Base-by-base conservation (phyloP, 2,329 filamentous ascomycete species). In the Colletotrichum lentis region DNA sequence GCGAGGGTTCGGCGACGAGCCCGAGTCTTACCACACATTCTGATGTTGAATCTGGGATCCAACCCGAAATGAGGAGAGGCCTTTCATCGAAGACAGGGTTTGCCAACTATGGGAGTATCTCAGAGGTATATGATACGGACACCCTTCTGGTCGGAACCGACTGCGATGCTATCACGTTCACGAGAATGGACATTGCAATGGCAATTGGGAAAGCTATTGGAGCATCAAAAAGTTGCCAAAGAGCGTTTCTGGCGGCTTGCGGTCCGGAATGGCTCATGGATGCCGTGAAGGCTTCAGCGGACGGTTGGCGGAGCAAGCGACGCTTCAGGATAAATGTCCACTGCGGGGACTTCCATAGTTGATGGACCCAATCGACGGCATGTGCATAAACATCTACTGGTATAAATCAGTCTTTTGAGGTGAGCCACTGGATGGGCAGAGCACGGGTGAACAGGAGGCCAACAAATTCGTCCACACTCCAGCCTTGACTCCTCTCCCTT, bases 251-350 rank as follows among this genome's bases (percentile, higher is more conserved):
- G 14, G 62, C 54, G 12, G 27, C 54, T 7, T 64, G 62, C 8
- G 62, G 62, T 10, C 62, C 62, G n/a, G 27, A 53, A 52, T 53
- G 55, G 10, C 27, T 64, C 7, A 60, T 46, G 14, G 55, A 64
- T 39, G 27, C 50, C 18, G 55, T 64, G 5, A 43, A 31, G 46
- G 22, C 60, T 31, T 37, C 62, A 6, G 22, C 55, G 20, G 62
- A 27, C 7, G 56, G 18, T 12, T 39, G 39, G 22, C 46, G n/a
- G 58, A 3, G 59, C 46, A 12, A 27, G 55, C 41, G 41, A 37
- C 24, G 41, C 37, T 18, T 53, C 27, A 12, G 44, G 16, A 64
- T 64, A 37, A 47, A 64, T 8, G n/a, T 60, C 37, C 62, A 64
- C 22, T 64, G 46, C n/a, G 62, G 60, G 22, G 58, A 22, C 11